These are phyloP conservation scores for Austroboletus niveus DNA, from an alignment of 1,284 basidiomycete species.

Conservation along the genomic window DNA sequence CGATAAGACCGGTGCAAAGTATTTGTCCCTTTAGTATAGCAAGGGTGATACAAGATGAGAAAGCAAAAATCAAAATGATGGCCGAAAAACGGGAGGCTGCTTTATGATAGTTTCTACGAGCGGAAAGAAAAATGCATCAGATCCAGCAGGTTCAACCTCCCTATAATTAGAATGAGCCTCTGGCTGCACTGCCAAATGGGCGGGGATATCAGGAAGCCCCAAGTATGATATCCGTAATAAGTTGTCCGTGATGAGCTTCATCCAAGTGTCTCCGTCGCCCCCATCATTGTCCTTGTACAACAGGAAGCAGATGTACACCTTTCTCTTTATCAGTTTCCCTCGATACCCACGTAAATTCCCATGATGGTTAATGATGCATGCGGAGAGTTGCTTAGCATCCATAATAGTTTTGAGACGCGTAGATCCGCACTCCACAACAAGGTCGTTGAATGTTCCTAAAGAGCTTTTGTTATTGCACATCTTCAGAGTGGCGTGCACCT, in stretches of 20 bases:
- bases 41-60: too few species aligned
- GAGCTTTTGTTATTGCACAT: background rate
- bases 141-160: too few species aligned
- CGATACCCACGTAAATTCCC: background rate
- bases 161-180: too few species aligned
- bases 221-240: background rate
- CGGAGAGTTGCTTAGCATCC: background rate
- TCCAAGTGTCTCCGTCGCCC: background rate
- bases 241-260: constrained; percentile 9
- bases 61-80: too few species aligned
- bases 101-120: background rate
- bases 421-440: constrained; percentile 3
- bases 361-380: constrained; percentile 8
- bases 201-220: background rate
- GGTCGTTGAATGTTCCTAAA: background rate
- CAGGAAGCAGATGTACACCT: constrained; percentile 6
- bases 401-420: background rate
- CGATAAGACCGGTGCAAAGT: too few species aligned
- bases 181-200: background rate
- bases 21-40: too few species aligned
- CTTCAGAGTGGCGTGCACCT: background rate
- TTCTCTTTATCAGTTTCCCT: constrained; percentile 2
- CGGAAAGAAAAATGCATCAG: background rate
- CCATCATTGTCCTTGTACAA: background rate
- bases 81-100: too few species aligned